Base-by-base conservation (phyloP, 148 eudicot species). In the Limonium bicolor region DNA sequence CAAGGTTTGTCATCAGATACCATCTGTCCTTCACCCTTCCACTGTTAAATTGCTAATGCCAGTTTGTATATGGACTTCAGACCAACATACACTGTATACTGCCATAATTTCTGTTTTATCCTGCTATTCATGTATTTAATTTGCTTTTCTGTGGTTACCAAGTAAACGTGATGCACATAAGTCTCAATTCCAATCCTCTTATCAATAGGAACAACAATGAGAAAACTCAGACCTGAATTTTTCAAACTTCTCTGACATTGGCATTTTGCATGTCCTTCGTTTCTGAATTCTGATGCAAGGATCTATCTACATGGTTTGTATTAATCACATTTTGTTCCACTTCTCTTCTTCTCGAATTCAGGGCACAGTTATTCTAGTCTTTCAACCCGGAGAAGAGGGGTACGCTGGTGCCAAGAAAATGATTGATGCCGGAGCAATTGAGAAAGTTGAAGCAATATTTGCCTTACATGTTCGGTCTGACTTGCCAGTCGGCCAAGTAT, bases 301-400 rank as follows among this genome's bases (percentile, higher is more conserved):
- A 15, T 15, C 7, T 11, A 1, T 36, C 4, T n/a, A n/a, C 16
- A 25, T 24, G 8, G 9, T 43, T 7, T 12, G 28, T 41, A n/a
- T 10, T 43, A n/a, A n/a, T n/a, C n/a, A 13, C 31, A 24, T 13
- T 25, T 11, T 14, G 48, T 24, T 17, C 36, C 39, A 51, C 29
- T 19, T 56, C 8, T 30, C 20, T 24, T 51, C 16, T 23, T 22
- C 6, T 13, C 37, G 35, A 16, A n/a, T 12, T 4, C 18, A 84
- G 94, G 94, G 94, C 38, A 84, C 94, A 5, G 69, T 79, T 4
- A 67, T 80, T 45, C 69, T 85, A 35, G 69, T 85, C 62, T 85
- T 85, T 65, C 86, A 85, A 65, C 86, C 95, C 59, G 95, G 71
- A 4, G 95, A 85, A 58, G 95, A 85, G 35, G 92, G 92, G 50